These are phyloP conservation scores for Tanacetum coccineum DNA, from an alignment of 129 eudicot genomes.

Conservation along the genomic window DNA sequence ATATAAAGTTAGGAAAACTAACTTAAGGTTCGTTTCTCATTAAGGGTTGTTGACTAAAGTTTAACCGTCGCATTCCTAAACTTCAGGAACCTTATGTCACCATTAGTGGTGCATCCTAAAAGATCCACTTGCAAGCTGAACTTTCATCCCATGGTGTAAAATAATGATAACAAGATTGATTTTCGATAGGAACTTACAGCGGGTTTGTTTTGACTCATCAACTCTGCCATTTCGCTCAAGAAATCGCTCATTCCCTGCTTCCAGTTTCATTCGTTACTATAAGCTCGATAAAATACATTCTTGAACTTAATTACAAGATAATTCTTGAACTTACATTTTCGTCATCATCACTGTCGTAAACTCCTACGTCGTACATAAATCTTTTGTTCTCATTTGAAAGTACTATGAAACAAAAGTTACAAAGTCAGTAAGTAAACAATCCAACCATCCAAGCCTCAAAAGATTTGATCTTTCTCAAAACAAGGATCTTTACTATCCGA, in stretches of 20 bases:
- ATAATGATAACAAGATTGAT: not conserved
- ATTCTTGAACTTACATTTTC: conserved; percentile 52
- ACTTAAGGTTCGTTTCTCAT: not conserved
- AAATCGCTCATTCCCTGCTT: conserved; percentile 91
- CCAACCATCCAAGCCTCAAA: not conserved
- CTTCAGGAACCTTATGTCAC: not conserved
- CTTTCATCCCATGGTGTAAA: not conserved
- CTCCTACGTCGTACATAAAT: conserved; percentile 82
- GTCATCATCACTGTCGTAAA: conserved; percentile 65
- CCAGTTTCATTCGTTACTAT: conserved; percentile 11
- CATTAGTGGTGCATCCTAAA: not conserved
- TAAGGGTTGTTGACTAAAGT: conserved; percentile 2
- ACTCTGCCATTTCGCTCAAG: conserved; percentile 73
- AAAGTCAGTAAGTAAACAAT: no score
- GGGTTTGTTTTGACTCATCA: conserved; percentile 70
- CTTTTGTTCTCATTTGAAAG: conserved; percentile 79
- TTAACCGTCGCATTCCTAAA: not conserved
- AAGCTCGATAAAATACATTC: conserved; percentile 12
- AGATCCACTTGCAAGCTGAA: not conserved
- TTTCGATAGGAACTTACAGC: conserved; percentile 40
- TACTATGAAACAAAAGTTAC: conserved; percentile 35
- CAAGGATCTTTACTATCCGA: no score
- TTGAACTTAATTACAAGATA: no score
- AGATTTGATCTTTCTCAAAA: not conserved
- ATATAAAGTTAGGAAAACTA: conserved; percentile 9